Evolutionary conservation across 2,329 filamentous ascomycete species (phyloP).

Genomic region (Neopestalotiopsis rosae): DNA sequence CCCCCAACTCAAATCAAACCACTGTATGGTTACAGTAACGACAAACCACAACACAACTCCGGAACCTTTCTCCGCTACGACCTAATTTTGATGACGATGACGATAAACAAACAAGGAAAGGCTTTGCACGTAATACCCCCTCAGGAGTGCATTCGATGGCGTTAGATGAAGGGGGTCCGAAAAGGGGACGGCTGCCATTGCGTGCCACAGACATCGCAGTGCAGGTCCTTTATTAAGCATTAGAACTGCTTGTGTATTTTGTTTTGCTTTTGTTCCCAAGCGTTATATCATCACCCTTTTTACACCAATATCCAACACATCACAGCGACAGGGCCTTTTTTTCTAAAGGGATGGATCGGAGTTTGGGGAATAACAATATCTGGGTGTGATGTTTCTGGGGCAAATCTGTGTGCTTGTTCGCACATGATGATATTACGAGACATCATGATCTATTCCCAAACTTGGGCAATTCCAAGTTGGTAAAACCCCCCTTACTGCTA

Average conservation of each 20-base stretch:
- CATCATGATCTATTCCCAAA: no score
- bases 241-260: background rate
- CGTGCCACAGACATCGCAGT: background rate
- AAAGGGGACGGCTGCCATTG: background rate
- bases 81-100: slow-evolving; percentile 3
- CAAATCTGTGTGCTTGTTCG: background rate
- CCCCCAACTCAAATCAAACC: slow-evolving; percentile 17
- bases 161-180: background rate
- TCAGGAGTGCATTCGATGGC: slow-evolving; percentile 4
- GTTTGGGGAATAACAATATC: background rate
- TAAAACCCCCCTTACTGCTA: no score
- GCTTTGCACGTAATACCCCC: slow-evolving; percentile 10
- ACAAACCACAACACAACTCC: background rate
- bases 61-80: slow-evolving; percentile 8
- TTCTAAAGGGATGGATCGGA: background rate
- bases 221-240: background rate
- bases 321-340: background rate
- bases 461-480: no score
- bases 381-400: background rate
- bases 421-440: no score
- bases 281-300: slow-evolving; percentile 1
- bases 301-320: background rate
- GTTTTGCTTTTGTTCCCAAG: background rate
- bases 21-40: background rate
- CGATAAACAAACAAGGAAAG: background rate